phyloP scores from a whole-genome alignment of 1,284 basidiomycete species.

The Ustilago cynodontis region DNA sequence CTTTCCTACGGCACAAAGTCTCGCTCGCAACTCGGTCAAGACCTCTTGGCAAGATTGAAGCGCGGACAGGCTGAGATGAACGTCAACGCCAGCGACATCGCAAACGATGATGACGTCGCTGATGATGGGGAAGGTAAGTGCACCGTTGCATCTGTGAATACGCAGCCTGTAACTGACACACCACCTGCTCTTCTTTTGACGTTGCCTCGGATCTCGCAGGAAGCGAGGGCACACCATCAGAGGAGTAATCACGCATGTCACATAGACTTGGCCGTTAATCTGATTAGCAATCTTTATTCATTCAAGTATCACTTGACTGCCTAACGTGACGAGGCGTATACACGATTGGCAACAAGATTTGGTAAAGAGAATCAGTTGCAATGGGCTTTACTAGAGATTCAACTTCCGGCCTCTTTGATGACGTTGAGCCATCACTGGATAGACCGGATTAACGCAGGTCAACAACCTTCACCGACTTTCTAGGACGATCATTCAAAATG shows the following conservation, averaged over 20 bases:
- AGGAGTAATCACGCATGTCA: constrained; percentile 19
- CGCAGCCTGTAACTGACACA: not conserved
- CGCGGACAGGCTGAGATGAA: constrained; percentile 53
- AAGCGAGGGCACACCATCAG: constrained; percentile 54
- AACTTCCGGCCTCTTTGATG: too few species aligned
- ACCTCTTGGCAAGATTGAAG: constrained; percentile 53
- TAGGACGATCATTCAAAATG: constrained; percentile 26
- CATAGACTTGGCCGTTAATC: not conserved
- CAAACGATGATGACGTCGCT: constrained; percentile 42
- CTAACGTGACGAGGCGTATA: too few species aligned
- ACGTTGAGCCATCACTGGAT: too few species aligned
- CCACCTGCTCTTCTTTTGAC: too few species aligned
- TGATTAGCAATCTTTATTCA: not conserved
- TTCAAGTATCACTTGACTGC: not conserved
- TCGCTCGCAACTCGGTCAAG: constrained; percentile 50
- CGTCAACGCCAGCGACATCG: constrained; percentile 53
- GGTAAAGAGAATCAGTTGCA: not conserved
- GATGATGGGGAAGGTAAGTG: constrained; percentile 46
- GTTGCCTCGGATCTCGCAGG: constrained; percentile 8
- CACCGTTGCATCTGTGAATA: not conserved
- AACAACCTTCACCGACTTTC: constrained; percentile 41
- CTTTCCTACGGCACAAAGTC: constrained; percentile 52
- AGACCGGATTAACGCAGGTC: constrained; percentile 20
- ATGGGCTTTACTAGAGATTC: not conserved
- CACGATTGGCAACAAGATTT: not conserved